A percentile compares a stretch with the other conserved stretches of the same genome.
phyloP scores from a whole-genome alignment of 768 basidiomycete species.

The Brasilioporus rufonigricans region DNA sequence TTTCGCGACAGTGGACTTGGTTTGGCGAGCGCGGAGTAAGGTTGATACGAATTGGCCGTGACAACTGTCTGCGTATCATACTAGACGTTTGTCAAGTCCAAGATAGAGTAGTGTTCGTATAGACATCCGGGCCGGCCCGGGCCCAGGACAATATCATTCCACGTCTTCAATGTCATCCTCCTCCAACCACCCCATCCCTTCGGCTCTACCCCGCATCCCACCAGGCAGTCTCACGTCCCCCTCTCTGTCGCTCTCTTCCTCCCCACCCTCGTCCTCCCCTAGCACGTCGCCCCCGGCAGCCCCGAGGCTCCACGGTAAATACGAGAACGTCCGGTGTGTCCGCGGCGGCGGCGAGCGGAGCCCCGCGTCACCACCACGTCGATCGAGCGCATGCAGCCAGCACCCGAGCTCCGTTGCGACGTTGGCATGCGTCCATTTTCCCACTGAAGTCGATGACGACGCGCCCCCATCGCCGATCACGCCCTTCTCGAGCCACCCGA shows the following conservation, averaged over 20 bases:
- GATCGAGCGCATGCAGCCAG: slow-evolving; percentile 51
- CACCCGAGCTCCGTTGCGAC: slow-evolving; percentile 59
- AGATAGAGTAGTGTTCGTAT: too few relatives aligned
- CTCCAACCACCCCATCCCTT: slow-evolving; percentile 51
- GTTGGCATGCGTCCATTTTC: slow-evolving; percentile 51
- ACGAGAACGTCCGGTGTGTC: slow-evolving; percentile 53
- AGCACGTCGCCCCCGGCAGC: slow-evolving; percentile 15
- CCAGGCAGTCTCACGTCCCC: slow-evolving; percentile 29
- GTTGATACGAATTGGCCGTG: neutral
- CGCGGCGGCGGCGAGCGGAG: slow-evolving; percentile 10
- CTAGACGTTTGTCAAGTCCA: too few relatives aligned
- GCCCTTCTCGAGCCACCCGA: slow-evolving; percentile 51
- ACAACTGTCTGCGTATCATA: too few relatives aligned
- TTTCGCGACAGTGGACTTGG: neutral
- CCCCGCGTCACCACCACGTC: neutral
- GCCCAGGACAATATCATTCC: too few relatives aligned
- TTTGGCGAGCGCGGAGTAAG: neutral
- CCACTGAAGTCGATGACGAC: slow-evolving; percentile 14
- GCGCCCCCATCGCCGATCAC: slow-evolving; percentile 12
- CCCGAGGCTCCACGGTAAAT: slow-evolving; percentile 43
- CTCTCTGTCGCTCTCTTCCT: slow-evolving; percentile 22
- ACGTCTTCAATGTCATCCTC: slow-evolving; percentile 57
- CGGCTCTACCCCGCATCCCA: slow-evolving; percentile 26
- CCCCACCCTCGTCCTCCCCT: too few relatives aligned
- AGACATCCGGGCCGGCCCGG: too few relatives aligned